These are phyloP conservation scores for Mycena galopus DNA, from an alignment of 768 basidiomycete species.

Conservation along the genomic window DNA sequence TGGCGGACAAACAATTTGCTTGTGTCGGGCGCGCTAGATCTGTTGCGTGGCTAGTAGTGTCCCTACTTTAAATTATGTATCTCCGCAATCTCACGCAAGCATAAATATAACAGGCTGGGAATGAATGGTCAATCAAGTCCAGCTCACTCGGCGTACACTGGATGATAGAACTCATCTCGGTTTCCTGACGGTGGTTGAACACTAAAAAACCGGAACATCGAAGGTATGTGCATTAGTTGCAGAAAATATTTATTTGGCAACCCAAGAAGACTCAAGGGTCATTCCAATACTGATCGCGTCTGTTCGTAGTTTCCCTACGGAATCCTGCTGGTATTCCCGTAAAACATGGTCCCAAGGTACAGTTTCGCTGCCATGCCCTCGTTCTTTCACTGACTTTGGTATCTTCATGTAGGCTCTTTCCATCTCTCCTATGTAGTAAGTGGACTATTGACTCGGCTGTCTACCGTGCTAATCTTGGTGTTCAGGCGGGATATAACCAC, in stretches of 20 bases:
- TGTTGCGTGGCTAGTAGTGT: too few relatives aligned
- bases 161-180: too few relatives aligned
- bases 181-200: too few relatives aligned
- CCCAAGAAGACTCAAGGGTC: not conserved
- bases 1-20: too few relatives aligned
- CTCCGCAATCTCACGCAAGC: too few relatives aligned
- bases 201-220: too few relatives aligned
- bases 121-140: too few relatives aligned
- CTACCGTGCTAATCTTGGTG: not conserved
- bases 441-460: not conserved
- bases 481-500: not conserved
- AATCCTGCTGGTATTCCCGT: not conserved
- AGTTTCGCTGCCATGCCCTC: not conserved
- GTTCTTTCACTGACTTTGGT: conserved; percentile 10
- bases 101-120: too few relatives aligned
- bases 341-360: not conserved
- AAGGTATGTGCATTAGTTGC: too few relatives aligned
- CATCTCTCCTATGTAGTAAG: conserved; percentile 5
- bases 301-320: conserved; percentile 9
- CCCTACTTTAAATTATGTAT: too few relatives aligned
- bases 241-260: not conserved
- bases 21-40: too few relatives aligned
- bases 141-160: too few relatives aligned
- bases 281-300: not conserved
- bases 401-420: not conserved